These are phyloP conservation scores for Fusarium decemcellulare DNA, from an alignment of 2,329 filamentous ascomycete species.

Conservation along the genomic window DNA sequence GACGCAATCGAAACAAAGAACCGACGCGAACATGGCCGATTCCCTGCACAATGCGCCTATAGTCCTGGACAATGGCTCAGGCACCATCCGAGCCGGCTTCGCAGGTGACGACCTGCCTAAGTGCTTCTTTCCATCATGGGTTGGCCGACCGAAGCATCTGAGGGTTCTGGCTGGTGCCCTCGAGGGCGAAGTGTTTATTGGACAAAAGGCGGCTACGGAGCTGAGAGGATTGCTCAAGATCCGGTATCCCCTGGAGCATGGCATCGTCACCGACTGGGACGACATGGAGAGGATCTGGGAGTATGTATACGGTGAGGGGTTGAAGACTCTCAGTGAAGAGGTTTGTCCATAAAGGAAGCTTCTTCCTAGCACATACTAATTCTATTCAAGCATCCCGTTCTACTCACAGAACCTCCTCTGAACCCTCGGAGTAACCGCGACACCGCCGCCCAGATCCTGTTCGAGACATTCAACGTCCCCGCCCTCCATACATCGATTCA, in stretches of 20 bases:
- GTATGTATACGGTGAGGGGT: conserved; percentile 94
- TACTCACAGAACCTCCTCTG: conserved; percentile 94
- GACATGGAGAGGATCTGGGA: conserved; percentile 99
- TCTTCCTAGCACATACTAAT: conserved; percentile 32
- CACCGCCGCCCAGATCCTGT: conserved; percentile 95
- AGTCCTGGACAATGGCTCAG: conserved; percentile 98
- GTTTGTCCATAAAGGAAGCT: conserved; percentile 57
- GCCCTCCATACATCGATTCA: conserved; percentile 98
- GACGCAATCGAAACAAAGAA: conserved; percentile 7
- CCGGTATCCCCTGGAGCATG: conserved; percentile 94
- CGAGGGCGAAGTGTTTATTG: conserved; percentile 98
- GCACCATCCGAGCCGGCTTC: conserved; percentile 96
- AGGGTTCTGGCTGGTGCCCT: conserved; percentile 96
- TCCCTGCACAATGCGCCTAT: conserved; percentile 96
- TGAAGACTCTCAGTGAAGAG: conserved; percentile 98
- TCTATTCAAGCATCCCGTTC: conserved; percentile 82
- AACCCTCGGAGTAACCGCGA: conserved; percentile 97
- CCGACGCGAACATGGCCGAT: conserved; percentile 63
- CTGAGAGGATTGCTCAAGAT: conserved; percentile 95
- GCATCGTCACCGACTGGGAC: conserved; percentile 99
- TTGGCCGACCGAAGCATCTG: conserved; percentile 94
- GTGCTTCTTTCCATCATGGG: conserved; percentile 97
- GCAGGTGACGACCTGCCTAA: conserved; percentile 96
- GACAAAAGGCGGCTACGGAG: conserved; percentile 88
- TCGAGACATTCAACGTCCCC: conserved; percentile 98